Evolutionary conservation across 2,329 filamentous ascomycete genomes (phyloP).

Genomic region (Diaporthe longicolla): DNA sequence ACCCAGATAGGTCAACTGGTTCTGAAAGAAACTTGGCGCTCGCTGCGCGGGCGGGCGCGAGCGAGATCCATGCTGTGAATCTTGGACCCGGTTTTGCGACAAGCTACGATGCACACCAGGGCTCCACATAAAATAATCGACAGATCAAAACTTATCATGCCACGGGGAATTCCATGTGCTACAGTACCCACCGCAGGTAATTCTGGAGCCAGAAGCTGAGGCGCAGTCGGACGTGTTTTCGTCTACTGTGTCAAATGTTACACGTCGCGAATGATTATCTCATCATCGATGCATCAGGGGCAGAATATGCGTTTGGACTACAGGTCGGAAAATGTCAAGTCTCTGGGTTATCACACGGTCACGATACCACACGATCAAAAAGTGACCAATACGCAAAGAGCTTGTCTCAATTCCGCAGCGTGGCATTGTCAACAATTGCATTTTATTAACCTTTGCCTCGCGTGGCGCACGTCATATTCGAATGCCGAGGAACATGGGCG

Average conservation of each 20-base stretch:
- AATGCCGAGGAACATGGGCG: constrained; percentile 11
- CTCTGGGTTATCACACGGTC: not conserved
- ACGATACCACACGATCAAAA: not conserved
- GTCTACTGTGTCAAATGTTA: not conserved
- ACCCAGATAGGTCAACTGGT: too few species aligned
- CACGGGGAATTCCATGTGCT: constrained; percentile 17
- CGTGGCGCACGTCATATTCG: constrained; percentile 19
- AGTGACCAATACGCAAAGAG: not conserved
- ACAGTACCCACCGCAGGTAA: not conserved
- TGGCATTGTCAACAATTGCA: constrained; percentile 10
- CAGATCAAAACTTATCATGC: constrained; percentile 24
- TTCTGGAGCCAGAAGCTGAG: too few species aligned
- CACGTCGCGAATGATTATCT: not conserved
- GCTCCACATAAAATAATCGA: not conserved
- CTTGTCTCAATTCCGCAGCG: not conserved
- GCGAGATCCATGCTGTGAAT: constrained; percentile 14
- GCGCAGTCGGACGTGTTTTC: not conserved
- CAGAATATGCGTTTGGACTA: not conserved
- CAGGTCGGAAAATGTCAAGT: not conserved
- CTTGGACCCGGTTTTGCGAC: not conserved
- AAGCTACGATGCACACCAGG: not conserved
- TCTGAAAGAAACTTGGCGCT: not conserved
- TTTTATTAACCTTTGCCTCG: not conserved
- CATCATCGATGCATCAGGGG: not conserved
- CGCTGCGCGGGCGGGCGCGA: constrained; percentile 19